phyloP scores from a whole-genome alignment of 1,139 yeast genomes.

The Hyphopichia wangnamkhiaoensis region DNA sequence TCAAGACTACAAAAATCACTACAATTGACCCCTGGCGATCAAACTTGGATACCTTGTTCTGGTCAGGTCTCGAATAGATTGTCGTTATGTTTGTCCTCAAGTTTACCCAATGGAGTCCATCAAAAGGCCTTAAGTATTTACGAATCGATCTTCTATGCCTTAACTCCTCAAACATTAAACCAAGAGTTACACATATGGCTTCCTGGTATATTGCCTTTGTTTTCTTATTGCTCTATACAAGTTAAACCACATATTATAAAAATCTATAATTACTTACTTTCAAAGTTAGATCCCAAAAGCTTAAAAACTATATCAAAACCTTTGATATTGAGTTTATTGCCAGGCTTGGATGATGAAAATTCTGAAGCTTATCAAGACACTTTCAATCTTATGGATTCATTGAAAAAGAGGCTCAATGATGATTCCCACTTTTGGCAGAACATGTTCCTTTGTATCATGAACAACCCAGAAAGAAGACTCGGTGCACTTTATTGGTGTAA shows the following conservation, averaged over 20 bases:
- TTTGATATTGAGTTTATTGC: conserved; percentile 68
- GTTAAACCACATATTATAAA: conserved; percentile 76
- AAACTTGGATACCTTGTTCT: conserved; percentile 42
- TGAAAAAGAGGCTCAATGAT: conserved; percentile 60
- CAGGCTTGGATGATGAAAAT: conserved; percentile 91
- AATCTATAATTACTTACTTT: conserved; percentile 57
- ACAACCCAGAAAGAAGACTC: conserved; percentile 73
- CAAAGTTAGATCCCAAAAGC: conserved; percentile 46
- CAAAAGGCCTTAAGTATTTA: conserved; percentile 82
- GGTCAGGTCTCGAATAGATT: conserved; percentile 49
- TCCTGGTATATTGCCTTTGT: conserved; percentile 83
- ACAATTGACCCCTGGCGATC: conserved; percentile 28
- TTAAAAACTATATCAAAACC: conserved; percentile 65
- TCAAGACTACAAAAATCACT: conserved; percentile 76
- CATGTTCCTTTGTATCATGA: conserved; percentile 70
- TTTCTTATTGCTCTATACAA: conserved; percentile 85
- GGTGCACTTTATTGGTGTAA: conserved; percentile 84
- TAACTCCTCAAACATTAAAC: conserved; percentile 55
- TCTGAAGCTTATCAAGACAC: conserved; percentile 75
- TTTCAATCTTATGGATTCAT: conserved; percentile 57
- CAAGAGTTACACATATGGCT: conserved; percentile 68
- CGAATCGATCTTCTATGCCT: conserved; percentile 61
- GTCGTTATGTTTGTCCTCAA: conserved; percentile 71
- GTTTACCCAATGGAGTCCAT: conserved; percentile 93
- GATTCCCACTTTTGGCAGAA: conserved; percentile 87